Evolutionary conservation across 2,329 filamentous ascomycete species (phyloP).

Genomic region (Colletotrichum sp.): DNA sequence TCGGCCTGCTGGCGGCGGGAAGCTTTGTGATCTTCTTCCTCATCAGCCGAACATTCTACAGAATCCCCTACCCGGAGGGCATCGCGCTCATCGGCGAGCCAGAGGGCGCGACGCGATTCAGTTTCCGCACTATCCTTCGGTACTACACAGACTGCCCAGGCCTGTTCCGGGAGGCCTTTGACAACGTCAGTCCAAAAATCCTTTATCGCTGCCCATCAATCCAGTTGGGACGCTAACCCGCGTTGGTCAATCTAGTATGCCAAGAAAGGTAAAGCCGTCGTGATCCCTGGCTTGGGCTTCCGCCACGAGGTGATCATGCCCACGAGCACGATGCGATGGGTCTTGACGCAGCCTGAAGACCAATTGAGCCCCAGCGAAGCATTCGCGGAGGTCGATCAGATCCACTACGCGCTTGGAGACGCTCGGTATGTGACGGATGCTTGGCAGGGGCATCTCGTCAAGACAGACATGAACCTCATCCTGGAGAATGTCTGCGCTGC

Average conservation of each 20-base stretch:
- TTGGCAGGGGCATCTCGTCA: constrained; percentile 40
- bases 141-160: constrained; percentile 35
- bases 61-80: constrained; percentile 28
- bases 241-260: constrained; percentile 35
- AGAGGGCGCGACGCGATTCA: constrained; percentile 26
- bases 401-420: constrained; percentile 41
- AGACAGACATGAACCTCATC: constrained; percentile 37
- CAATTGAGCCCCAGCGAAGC: constrained; percentile 38
- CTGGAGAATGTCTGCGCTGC: constrained; percentile 37
- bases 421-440: constrained; percentile 33
- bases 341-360: constrained; percentile 41
- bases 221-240: background rate
- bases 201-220: background rate
- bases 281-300: constrained; percentile 44
- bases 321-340: constrained; percentile 41
- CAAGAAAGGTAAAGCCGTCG: constrained; percentile 45
- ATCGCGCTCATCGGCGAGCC: constrained; percentile 32
- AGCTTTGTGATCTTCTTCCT: constrained; percentile 20
- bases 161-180: constrained; percentile 34
- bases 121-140: constrained; percentile 29
- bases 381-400: constrained; percentile 42
- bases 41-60: constrained; percentile 22
- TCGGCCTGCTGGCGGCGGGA: background rate
- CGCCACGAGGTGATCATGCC: constrained; percentile 49
- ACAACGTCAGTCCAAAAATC: constrained; percentile 25